A percentile compares a stretch with the other conserved stretches of the same genome.
phyloP scores from a whole-genome alignment of 495 filamentous ascomycete genomes.

The Podospora comata region DNA sequence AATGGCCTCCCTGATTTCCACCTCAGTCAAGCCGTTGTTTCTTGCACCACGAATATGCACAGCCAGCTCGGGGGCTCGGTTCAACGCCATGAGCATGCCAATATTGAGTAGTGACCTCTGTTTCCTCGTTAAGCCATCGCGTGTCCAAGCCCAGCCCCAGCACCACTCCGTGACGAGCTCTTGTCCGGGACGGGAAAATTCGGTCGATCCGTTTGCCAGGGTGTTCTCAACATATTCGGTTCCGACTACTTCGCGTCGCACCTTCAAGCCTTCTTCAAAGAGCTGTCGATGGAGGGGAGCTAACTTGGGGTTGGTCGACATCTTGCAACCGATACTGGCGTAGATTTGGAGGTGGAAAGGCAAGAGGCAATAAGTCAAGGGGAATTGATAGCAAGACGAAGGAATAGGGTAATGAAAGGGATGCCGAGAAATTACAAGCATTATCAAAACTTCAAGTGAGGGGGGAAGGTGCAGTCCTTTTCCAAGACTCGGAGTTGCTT shows the following conservation, averaged over 20 bases:
- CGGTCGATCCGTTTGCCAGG: slow-evolving; percentile 41
- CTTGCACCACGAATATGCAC: slow-evolving; percentile 54
- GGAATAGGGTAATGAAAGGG: too few species aligned
- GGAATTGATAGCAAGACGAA: too few species aligned
- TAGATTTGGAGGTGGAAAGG: too few species aligned
- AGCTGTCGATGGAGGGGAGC: slow-evolving; percentile 45
- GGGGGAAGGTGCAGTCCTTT: too few species aligned
- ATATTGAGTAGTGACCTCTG: slow-evolving; percentile 55
- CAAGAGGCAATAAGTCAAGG: too few species aligned
- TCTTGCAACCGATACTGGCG: neutral
- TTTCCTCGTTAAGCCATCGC: slow-evolving; percentile 53
- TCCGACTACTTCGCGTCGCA: slow-evolving; percentile 52
- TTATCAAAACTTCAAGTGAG: too few species aligned
- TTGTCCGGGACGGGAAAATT: slow-evolving; percentile 52
- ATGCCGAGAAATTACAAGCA: too few species aligned
- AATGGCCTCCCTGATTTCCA: slow-evolving; percentile 55
- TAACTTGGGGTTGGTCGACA: slow-evolving; percentile 29
- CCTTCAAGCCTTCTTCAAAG: slow-evolving; percentile 53
- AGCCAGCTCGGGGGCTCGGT: slow-evolving; percentile 50
- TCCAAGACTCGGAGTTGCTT: too few species aligned
- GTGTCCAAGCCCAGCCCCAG: slow-evolving; percentile 55
- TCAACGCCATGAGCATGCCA: slow-evolving; percentile 52
- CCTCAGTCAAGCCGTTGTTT: slow-evolving; percentile 50
- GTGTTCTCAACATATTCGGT: slow-evolving; percentile 50
- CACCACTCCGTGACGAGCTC: slow-evolving; percentile 53